Evolutionary conservation across 306 rosid species (phyloP), one percentile per base, ranked within the genome.

Genomic region (Vigna angularis): DNA sequence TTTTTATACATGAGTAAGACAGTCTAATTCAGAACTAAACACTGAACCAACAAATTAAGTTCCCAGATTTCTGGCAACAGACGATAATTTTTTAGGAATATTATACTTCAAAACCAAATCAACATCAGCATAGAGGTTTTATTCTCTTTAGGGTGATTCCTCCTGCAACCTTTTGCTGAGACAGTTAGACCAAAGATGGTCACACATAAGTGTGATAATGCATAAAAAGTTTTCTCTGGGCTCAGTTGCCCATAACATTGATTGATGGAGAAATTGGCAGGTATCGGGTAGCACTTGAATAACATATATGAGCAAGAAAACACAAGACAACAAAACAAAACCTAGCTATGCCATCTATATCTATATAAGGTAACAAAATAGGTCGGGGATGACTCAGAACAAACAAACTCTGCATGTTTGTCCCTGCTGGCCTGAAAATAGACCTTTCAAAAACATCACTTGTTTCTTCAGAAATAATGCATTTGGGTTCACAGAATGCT

Each of bases 401-500:
- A 83, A 85, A 85, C 88, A 87, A 76, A 82, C 64, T 53, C 83
- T 66, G 77, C 58, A 69, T 61, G 58, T 76, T 69, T 64, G 34
- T 30, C 48, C 55, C 50, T 86, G 85, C 67, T 79, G 83, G 81
- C n/a, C 67, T 81, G 12, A 76, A 85, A 85, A 82, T 89, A 82
- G 88, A 87, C 93, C 83, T 79, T 78, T 89, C 93, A 85, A 76
- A 76, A 62, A 65, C 28, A 55, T n/a, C 42, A 65, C 40, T 16
- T 22, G 71, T 68, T 81, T 78, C 80, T 74, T 77, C 72, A 84
- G 40, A 77, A 67, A 81, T 24, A 73, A 47, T 78, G 77, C 75
- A 75, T 73, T 76, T 78, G 55, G 76, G 79, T 82, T 72, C 24
- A 57, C 80, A 42, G 18, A 52, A 52, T 79, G 81, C 75, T 82